These are phyloP conservation scores for Aureobasidium sp. DNA, from an alignment of 2,329 filamentous ascomycete species.

Conservation along the genomic window DNA sequence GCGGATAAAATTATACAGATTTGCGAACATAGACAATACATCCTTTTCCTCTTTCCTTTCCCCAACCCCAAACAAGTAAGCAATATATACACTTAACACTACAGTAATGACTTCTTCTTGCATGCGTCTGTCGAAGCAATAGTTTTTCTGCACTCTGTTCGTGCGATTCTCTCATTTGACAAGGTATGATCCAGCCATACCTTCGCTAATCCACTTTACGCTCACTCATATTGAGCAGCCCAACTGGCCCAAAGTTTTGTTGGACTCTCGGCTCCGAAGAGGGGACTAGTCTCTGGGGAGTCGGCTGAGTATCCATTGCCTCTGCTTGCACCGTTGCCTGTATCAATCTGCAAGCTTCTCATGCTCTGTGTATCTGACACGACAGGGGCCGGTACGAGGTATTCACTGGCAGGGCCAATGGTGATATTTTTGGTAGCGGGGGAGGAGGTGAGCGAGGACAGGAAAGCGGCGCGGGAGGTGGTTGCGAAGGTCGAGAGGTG, in stretches of 20 bases:
- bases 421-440: conserved; percentile 11
- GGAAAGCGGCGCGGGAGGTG: not conserved
- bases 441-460: conserved; percentile 7
- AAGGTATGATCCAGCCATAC: conserved; percentile 1
- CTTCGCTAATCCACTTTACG: not conserved
- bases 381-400: conserved; percentile 9
- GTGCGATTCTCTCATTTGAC: not conserved
- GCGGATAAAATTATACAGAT: not conserved
- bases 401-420: conserved; percentile 14
- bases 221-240: conserved; percentile 24
- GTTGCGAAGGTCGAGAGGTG: conserved; percentile 9
- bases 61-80: not conserved
- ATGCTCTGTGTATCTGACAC: not conserved
- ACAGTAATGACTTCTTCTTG: not conserved
- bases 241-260: conserved; percentile 31
- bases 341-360: conserved; percentile 4
- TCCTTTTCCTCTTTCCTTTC: not conserved
- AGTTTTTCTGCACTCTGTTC: not conserved
- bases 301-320: not conserved
- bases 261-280: conserved; percentile 25
- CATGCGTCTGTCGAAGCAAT: not conserved
- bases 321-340: not conserved
- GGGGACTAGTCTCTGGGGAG: conserved; percentile 16
- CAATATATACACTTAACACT: not conserved
- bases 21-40: not conserved